Percentiles rank a stretch among this genome's conserved stretches.
phyloP scores from a whole-genome alignment of 345 rosid genomes.

The Psidium guajava region DNA sequence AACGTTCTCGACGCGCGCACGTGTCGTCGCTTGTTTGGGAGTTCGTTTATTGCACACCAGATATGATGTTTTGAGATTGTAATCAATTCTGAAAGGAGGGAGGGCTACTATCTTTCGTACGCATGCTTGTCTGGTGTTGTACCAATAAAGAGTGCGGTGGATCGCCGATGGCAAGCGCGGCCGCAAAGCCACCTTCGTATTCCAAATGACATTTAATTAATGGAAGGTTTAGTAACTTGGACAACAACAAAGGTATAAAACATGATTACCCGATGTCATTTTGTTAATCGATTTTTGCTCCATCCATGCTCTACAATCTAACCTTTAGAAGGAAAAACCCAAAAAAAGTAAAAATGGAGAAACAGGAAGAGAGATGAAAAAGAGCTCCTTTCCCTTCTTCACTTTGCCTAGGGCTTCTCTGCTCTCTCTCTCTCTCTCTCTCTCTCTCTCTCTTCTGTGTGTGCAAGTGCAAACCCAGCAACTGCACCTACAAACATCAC shows the following conservation, averaged over 20 bases:
- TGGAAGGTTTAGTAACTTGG: neutral
- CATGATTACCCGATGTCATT: neutral
- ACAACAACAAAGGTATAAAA: too few relatives aligned
- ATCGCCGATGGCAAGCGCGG: accelerated
- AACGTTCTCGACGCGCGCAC: too few relatives aligned
- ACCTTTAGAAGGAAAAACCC: neutral
- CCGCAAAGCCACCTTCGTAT: accelerated
- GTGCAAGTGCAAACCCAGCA: neutral
- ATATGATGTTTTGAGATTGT: neutral
- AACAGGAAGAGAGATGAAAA: neutral
- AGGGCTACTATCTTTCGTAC: neutral
- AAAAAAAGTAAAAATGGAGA: neutral
- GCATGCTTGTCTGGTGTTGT: neutral
- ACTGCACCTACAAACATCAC: neutral
- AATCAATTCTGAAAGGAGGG: too few relatives aligned
- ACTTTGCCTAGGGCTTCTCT: neutral
- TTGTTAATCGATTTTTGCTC: neutral
- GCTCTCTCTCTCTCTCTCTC: neutral
- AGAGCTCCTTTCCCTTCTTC: neutral
- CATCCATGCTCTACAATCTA: neutral
- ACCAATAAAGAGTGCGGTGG: accelerated
- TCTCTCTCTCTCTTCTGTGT: neutral
- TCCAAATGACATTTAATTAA: neutral
- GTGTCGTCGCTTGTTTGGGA: neutral
- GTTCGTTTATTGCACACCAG: neutral